A percentile compares a stretch with the other conserved stretches of the same genome.
These are phyloP conservation scores for Ramalina peruviana DNA, from an alignment of 495 filamentous ascomycete species.

Conservation along the genomic window DNA sequence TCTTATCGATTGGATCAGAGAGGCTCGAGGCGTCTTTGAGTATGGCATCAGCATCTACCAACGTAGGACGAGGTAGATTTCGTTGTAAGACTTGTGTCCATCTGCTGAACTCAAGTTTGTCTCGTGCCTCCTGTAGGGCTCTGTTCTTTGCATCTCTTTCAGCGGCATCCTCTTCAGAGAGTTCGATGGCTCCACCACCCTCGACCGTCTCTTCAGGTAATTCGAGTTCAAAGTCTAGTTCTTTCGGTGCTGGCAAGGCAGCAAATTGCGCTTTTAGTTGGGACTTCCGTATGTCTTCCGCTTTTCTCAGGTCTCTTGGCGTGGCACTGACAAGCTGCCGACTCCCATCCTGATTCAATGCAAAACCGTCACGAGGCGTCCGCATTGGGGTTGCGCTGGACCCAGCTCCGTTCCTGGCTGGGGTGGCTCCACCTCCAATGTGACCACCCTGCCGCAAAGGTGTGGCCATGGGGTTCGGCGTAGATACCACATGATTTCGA, in stretches of 20 bases:
- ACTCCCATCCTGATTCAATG: constrained; percentile 58
- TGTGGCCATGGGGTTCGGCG: constrained; percentile 90
- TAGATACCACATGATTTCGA: constrained; percentile 64
- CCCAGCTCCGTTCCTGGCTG: constrained; percentile 38
- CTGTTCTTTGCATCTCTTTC: constrained; percentile 61
- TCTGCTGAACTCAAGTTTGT: constrained; percentile 63
- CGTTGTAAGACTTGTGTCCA: constrained; percentile 83
- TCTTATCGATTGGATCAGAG: constrained; percentile 38
- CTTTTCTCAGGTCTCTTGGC: constrained; percentile 60
- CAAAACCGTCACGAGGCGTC: constrained; percentile 80
- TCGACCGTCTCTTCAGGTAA: constrained; percentile 75
- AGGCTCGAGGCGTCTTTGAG: constrained; percentile 42
- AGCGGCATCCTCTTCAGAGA: constrained; percentile 71
- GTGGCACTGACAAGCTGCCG: constrained; percentile 62
- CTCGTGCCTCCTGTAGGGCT: constrained; percentile 53
- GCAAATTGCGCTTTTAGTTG: constrained; percentile 55
- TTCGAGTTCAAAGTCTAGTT: constrained; percentile 83
- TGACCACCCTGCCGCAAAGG: constrained; percentile 56
- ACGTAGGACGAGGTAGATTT: constrained; percentile 61
- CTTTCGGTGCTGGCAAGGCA: constrained; percentile 81
- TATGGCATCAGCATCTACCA: constrained; percentile 56
- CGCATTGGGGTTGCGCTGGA: constrained; percentile 78
- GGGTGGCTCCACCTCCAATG: constrained; percentile 59
- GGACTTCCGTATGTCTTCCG: constrained; percentile 56
- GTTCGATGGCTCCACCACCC: constrained; percentile 33